Percentiles rank a stretch among this genome's conserved stretches.
Evolutionary conservation across 73 alveolate species (phyloP).

Genomic region (Tetrahymena thermophila): DNA sequence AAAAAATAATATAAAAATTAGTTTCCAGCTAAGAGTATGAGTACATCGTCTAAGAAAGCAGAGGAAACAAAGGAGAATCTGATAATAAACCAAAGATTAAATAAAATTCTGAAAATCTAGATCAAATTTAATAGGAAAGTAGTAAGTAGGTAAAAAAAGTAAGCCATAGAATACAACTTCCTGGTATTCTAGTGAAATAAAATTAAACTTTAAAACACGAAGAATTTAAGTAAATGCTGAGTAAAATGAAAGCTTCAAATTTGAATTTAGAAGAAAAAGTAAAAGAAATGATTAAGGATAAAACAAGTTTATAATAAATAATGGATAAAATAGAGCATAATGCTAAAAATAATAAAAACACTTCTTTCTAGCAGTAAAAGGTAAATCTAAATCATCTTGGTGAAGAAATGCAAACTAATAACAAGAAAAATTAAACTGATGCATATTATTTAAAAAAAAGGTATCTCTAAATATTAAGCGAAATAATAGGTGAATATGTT

Average conservation of each 20-base stretch:
- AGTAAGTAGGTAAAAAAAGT: background rate
- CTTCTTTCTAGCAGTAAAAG: background rate
- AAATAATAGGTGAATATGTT: background rate
- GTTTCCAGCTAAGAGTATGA: background rate
- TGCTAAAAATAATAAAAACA: background rate
- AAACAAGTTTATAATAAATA: background rate
- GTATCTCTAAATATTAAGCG: background rate
- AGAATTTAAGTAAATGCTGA: background rate
- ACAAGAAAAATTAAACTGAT: background rate
- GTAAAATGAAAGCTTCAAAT: background rate
- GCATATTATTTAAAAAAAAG: background rate
- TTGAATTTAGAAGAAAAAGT: background rate
- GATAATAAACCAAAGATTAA: background rate
- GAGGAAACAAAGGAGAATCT: background rate
- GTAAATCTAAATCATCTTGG: background rate
- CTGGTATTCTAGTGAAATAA: background rate
- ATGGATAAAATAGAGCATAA: background rate
- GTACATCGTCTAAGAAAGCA: background rate
- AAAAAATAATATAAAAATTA: background rate
- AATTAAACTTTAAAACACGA: background rate
- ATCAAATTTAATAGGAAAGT: background rate
- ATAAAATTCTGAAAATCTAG: background rate
- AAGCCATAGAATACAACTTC: background rate
- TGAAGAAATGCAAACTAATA: background rate
- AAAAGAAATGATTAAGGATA: background rate